Base-by-base conservation (phyloP, 1,139 yeast species). In the Pneumocystis sp. region DNA sequence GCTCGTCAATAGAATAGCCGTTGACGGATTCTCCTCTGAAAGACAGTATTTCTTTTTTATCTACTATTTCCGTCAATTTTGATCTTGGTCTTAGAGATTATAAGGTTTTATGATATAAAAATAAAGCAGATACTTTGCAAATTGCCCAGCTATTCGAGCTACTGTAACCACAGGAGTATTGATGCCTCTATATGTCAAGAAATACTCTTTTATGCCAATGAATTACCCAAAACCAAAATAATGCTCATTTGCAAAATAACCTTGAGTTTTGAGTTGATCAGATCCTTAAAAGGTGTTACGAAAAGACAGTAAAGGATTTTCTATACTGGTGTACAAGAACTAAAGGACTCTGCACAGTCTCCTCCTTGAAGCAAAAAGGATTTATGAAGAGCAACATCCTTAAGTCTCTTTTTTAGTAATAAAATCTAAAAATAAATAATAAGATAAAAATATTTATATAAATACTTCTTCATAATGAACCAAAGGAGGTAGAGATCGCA, bases 301-400 rank as follows among this genome's bases (percentile, higher is more conserved):
- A 44, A 25, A 50, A 12, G 29, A 50, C 4, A 1, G 7, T 57
- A n/a, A 61, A 12, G 10, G 12, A 56, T 3, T 19, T n/a, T 29
- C 3, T 5, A 37, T 61, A 40, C 60, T 6, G 45, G 29, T 45
- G 59, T 42, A 71, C 81, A 78, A 69, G 78, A 77, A 67, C 76
- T 80, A 68, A 78, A 78, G 59, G 78, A 72, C 69, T 78, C 81
- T 8, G 81, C 81, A 65, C 81, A 78, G 69, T 78, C 81, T n/a
- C 81, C 81, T 15, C 81, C 81, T 67, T 78, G 81, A 19, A 78
- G 72, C 57, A 78, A 74, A 67, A 78, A 78, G 15, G 80, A 79
- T 66, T 75, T 74, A 39, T 81, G 81, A 29, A 75, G 73, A 5
- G 80, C 78, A 0, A 80, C 81, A 60, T 75, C 76, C 40, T 72